These are phyloP conservation scores for Colletotrichum endophyticum DNA, from an alignment of 2,329 filamentous ascomycete genomes.

Conservation along the genomic window DNA sequence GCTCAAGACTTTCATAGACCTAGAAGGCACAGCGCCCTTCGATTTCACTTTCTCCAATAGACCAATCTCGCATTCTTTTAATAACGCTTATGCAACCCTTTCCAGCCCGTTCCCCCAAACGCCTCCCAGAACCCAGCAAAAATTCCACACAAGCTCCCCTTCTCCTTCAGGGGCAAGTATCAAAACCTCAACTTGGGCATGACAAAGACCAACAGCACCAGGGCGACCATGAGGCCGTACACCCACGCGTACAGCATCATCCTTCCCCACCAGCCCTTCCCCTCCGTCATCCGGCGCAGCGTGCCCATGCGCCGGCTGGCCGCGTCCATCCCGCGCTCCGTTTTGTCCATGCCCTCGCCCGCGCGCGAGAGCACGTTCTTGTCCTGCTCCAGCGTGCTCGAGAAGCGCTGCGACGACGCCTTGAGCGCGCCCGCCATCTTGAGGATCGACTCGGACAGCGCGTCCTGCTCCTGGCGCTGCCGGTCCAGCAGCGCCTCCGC, in stretches of 20 bases:
- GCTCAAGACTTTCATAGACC: not conserved
- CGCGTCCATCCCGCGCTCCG: slow-evolving; percentile 75
- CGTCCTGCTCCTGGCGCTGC: slow-evolving; percentile 82
- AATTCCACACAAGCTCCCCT: not conserved
- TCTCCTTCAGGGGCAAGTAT: slow-evolving; percentile 17
- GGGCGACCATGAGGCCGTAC: slow-evolving; percentile 77
- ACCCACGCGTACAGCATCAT: slow-evolving; percentile 87
- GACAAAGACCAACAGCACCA: slow-evolving; percentile 82
- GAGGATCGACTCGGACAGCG: slow-evolving; percentile 81
- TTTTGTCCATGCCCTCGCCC: slow-evolving; percentile 77
- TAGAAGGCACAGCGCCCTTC: not conserved
- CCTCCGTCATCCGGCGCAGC: slow-evolving; percentile 82
- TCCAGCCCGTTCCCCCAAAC: not conserved
- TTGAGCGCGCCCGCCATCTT: slow-evolving; percentile 81
- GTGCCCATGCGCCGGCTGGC: slow-evolving; percentile 80
- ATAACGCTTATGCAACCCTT: not conserved
- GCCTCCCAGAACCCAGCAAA: not conserved
- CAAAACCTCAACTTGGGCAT: slow-evolving; percentile 88
- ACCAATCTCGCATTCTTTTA: not conserved
- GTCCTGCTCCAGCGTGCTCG: slow-evolving; percentile 71
- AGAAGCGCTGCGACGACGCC: slow-evolving; percentile 74
- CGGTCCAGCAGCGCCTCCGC: slow-evolving; percentile 77
- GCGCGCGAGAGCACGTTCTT: slow-evolving; percentile 76
- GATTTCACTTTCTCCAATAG: not conserved
- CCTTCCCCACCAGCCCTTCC: slow-evolving; percentile 84